Evolutionary conservation across 1,284 basidiomycete genomes (phyloP).

Genomic region (Phellopilus nigrolimitatus): DNA sequence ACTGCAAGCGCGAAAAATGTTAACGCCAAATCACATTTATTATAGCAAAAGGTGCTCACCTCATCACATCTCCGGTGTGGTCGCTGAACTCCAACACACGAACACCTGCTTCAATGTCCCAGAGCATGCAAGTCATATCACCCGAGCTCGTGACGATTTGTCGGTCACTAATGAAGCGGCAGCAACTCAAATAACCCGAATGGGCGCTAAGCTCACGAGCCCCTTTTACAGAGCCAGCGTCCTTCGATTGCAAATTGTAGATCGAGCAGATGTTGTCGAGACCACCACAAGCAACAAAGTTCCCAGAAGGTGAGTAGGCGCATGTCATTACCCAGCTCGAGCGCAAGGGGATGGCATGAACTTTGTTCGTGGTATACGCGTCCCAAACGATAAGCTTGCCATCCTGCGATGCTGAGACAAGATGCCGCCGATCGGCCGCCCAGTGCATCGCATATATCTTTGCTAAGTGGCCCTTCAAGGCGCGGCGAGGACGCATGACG

Average conservation of each 20-base stretch:
- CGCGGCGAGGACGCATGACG: conserved; percentile 91
- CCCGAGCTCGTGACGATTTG: conserved; percentile 97
- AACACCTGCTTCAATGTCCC: conserved; percentile 98
- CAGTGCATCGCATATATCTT: conserved; percentile 99
- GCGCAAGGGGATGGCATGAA: conserved; percentile 95
- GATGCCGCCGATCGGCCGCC: conserved; percentile 93
- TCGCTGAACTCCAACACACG: conserved; percentile 96
- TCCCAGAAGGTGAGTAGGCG: conserved; percentile 95
- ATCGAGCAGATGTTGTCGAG: conserved; percentile 99
- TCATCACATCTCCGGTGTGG: conserved; percentile 99
- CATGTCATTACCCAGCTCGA: conserved; percentile 99
- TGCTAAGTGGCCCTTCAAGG: conserved; percentile 93
- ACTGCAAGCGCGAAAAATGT: conserved; percentile 40
- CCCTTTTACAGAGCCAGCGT: conserved; percentile 68
- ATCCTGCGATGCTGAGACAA: conserved; percentile 98
- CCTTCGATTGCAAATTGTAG: conserved; percentile 84
- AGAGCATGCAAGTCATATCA: conserved; percentile 99
- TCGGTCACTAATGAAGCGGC: conserved; percentile 96
- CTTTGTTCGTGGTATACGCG: conserved; percentile 99
- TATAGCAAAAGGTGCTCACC: conserved; percentile 45
- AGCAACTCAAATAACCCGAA: conserved; percentile 96
- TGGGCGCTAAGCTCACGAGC: conserved; percentile 93
- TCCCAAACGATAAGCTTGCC: conserved; percentile 99
- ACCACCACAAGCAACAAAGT: conserved; percentile 97
- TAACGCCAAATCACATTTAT: not conserved